phyloP scores from a whole-genome alignment of 805 yeast genomes.

The Torulaspora maleeae region DNA sequence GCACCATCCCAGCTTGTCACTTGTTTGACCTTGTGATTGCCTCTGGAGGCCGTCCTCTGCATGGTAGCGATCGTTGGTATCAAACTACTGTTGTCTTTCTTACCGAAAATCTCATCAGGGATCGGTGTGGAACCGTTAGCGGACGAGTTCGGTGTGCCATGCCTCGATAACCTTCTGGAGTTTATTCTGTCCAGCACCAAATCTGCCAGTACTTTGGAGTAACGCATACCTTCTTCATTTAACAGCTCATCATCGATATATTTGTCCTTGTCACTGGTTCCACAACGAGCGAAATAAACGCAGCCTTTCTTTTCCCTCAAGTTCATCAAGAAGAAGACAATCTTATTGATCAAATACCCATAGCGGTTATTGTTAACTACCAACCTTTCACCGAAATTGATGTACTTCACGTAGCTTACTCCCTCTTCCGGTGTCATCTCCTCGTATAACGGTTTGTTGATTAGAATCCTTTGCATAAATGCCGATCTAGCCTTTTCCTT shows the following conservation, averaged over 20 bases:
- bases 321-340: constrained; percentile 89
- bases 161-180: constrained; percentile 22
- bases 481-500: constrained; percentile 69
- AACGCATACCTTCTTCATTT: constrained; percentile 65
- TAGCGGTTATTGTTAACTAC: constrained; percentile 75
- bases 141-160: constrained; percentile 11
- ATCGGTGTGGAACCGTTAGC: constrained; percentile 9
- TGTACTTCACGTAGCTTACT: constrained; percentile 74
- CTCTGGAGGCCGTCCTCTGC: constrained; percentile 24
- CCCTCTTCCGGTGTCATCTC: constrained; percentile 56
- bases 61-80: constrained; percentile 26
- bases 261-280: constrained; percentile 44
- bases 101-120: constrained; percentile 4
- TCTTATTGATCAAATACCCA: constrained; percentile 86
- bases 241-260: constrained; percentile 78
- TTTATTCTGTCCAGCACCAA: constrained; percentile 44
- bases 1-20: constrained; percentile 50
- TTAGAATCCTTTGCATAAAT: constrained; percentile 65
- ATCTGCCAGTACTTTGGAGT: constrained; percentile 59
- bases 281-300: constrained; percentile 87
- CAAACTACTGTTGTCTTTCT: constrained; percentile 26
- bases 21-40: constrained; percentile 32
- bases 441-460: constrained; percentile 66
- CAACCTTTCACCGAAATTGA: constrained; percentile 83
- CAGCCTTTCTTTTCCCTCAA: constrained; percentile 81